Percentiles rank a stretch among this genome's conserved stretches.
phyloP scores from a whole-genome alignment of 2,329 filamentous ascomycete genomes.

The Monilinia aucupariae region DNA sequence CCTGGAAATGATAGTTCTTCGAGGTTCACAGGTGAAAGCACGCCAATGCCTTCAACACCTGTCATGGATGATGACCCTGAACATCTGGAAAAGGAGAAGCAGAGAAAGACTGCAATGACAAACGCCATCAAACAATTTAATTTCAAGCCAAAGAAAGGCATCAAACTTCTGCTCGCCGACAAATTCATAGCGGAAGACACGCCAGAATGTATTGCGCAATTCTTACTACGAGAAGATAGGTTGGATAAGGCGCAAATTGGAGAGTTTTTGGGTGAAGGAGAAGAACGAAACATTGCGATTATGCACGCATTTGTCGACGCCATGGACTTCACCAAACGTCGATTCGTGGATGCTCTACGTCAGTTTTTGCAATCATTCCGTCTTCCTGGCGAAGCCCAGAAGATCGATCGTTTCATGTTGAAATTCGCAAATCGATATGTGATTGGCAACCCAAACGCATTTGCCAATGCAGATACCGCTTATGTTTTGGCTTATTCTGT shows the following conservation, averaged over 20 bases:
- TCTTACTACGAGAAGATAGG: slow-evolving; percentile 73
- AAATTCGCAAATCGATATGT: slow-evolving; percentile 98
- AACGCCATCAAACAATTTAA: slow-evolving; percentile 92
- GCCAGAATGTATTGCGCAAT: slow-evolving; percentile 76
- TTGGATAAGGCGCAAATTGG: slow-evolving; percentile 90
- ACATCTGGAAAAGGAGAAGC: slow-evolving; percentile 91
- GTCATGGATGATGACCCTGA: slow-evolving; percentile 82
- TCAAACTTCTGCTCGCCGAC: slow-evolving; percentile 76
- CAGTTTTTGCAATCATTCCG: slow-evolving; percentile 93
- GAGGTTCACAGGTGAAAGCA: slow-evolving; percentile 49
- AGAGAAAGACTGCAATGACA: slow-evolving; percentile 83
- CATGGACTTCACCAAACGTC: slow-evolving; percentile 88
- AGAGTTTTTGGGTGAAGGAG: slow-evolving; percentile 90
- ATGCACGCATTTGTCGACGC: slow-evolving; percentile 97
- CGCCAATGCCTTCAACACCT: slow-evolving; percentile 60
- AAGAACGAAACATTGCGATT: slow-evolving; percentile 86
- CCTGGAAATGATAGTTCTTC: slow-evolving; percentile 58
- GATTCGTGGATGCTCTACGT: slow-evolving; percentile 87
- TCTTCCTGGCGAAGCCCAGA: slow-evolving; percentile 91
- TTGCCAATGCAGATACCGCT: slow-evolving; percentile 95
- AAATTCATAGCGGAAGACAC: slow-evolving; percentile 79
- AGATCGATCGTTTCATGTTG: slow-evolving; percentile 98
- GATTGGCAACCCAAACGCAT: slow-evolving; percentile 90
- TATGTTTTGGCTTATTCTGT: slow-evolving; percentile 96
- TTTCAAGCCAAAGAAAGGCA: slow-evolving; percentile 91